phyloP scores from a whole-genome alignment of 805 yeast species.

The Maudiozyma barnettii region DNA sequence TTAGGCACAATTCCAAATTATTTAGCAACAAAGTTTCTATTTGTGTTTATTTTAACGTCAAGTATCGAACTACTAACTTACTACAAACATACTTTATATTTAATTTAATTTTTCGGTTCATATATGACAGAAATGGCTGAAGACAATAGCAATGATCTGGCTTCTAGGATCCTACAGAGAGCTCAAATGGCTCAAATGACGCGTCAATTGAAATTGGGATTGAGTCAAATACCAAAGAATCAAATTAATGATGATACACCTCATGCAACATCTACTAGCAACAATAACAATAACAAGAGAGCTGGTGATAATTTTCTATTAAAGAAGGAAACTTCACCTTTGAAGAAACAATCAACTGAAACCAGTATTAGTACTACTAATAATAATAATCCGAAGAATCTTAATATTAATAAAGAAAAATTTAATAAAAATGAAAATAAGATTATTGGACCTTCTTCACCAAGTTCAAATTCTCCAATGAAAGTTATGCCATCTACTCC shows the following conservation, averaged over 20 bases:
- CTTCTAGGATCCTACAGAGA: conserved; percentile 25
- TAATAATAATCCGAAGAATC: too few species aligned
- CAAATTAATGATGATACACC: conserved; percentile 2
- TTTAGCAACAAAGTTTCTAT: too few species aligned
- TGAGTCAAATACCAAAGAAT: conserved; percentile 23
- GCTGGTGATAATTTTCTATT: conserved; percentile 1
- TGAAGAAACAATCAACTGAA: background rate
- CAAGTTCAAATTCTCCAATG: background rate
- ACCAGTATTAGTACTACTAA: background rate
- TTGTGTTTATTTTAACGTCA: too few species aligned
- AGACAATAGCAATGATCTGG: conserved; percentile 14
- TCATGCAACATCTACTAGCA: background rate
- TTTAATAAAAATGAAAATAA: background rate
- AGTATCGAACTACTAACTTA: too few species aligned
- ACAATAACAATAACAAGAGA: conserved; percentile 5
- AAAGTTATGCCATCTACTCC: conserved; percentile 7
- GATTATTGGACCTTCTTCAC: conserved; percentile 1
- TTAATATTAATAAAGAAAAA: background rate
- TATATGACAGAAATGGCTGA: background rate
- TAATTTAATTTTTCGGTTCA: too few species aligned
- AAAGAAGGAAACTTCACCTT: conserved; percentile 1
- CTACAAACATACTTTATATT: too few species aligned
- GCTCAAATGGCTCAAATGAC: conserved; percentile 31
- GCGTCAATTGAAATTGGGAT: conserved; percentile 26
- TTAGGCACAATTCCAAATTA: too few species aligned